Conservation (phyloP, 2,329 filamentous ascomycete genomes). For the Colletotrichum cereale region DNA sequence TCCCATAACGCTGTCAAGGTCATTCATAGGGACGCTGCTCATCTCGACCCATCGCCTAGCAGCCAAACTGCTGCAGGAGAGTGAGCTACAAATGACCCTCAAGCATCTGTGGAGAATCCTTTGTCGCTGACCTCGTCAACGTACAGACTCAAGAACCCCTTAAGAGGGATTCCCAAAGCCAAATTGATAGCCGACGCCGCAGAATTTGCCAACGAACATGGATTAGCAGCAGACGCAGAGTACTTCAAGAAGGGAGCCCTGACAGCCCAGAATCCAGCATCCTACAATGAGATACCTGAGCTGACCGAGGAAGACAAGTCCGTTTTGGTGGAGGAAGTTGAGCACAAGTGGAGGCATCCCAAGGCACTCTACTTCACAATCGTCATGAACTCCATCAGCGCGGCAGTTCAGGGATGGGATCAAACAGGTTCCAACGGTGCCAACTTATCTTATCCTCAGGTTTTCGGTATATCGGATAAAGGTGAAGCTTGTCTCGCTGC, state of each 20-base stretch:
- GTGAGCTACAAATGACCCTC: neutral
- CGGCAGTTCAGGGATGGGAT: conserved; percentile 67
- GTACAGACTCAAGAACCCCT: neutral
- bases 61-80: neutral
- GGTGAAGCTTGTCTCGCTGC: conserved; percentile 44
- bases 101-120: neutral
- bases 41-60: neutral
- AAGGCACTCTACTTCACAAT: conserved; percentile 62
- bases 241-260: conserved; percentile 56
- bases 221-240: conserved; percentile 59
- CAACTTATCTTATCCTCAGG: conserved; percentile 60
- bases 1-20: neutral
- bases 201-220: conserved; percentile 61
- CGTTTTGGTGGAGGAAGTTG: conserved; percentile 57
- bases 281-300: conserved; percentile 60
- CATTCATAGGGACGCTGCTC: neutral
- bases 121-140: conserved; percentile 59
- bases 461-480: conserved; percentile 62
- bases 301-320: conserved; percentile 58
- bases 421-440: conserved; percentile 62
- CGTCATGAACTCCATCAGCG: conserved; percentile 64
- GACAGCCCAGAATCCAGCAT: conserved; percentile 65
- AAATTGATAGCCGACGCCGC: neutral
- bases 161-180: neutral
- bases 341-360: conserved; percentile 63